A percentile compares a stretch with the other conserved stretches of the same genome.
phyloP scores from a whole-genome alignment of 495 filamentous ascomycete species.

The Letharia lupina region DNA sequence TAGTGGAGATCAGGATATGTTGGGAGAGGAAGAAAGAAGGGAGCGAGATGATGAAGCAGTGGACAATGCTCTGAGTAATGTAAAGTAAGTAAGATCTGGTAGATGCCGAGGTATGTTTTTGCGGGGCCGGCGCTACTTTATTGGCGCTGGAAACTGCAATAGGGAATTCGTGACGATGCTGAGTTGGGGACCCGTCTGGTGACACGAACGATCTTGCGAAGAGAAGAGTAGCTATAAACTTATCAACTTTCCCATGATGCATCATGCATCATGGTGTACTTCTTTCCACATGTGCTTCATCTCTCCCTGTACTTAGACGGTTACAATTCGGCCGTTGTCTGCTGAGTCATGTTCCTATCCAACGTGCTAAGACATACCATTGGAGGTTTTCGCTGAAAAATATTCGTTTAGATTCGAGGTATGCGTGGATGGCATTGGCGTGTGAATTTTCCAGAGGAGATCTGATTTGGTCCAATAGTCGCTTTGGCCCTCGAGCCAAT shows the following conservation, averaged over 20 bases:
- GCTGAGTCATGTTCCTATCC: neutral
- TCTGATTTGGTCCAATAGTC: neutral
- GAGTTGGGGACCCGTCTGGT: no score
- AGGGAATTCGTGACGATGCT: no score
- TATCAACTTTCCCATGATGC: neutral
- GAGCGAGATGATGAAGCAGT: neutral
- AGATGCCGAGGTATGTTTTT: constrained; percentile 4
- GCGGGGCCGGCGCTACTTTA: neutral
- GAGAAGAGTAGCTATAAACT: no score
- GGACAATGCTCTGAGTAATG: neutral
- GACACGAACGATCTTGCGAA: neutral
- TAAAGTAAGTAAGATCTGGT: neutral
- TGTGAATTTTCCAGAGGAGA: neutral
- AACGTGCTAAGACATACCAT: neutral
- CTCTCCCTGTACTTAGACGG: neutral
- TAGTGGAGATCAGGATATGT: neutral
- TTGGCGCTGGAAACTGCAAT: no score
- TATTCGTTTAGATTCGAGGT: neutral
- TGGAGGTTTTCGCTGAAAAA: neutral
- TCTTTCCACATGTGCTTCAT: neutral
- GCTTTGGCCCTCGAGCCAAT: neutral
- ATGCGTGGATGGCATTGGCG: neutral
- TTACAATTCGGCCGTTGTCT: neutral
- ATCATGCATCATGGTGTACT: neutral
- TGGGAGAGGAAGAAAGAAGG: neutral